Evolutionary conservation across 768 basidiomycete genomes (phyloP).

Genomic region (Lactarius akahatsu): DNA sequence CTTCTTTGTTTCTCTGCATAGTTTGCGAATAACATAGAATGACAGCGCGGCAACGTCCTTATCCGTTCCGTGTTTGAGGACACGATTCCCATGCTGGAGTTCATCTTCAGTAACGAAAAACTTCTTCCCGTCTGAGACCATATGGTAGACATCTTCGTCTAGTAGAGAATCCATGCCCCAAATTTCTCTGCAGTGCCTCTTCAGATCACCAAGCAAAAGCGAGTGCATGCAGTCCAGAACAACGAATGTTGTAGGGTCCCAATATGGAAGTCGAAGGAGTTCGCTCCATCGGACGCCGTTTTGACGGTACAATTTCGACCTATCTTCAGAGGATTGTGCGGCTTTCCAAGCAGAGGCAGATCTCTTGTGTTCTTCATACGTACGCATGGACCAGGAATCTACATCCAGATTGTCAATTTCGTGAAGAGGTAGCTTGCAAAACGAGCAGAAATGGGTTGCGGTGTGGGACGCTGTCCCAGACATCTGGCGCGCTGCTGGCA

Average conservation of each 20-base stretch:
- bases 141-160: not conserved
- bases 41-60: not conserved
- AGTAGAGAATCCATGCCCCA: constrained; percentile 20
- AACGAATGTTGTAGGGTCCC: constrained; percentile 31
- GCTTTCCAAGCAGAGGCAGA: no score
- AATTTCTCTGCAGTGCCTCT: constrained; percentile 26
- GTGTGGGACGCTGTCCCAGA: no score
- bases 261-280: constrained; percentile 37
- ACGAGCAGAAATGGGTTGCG: no score
- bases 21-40: not conserved
- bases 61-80: not conserved
- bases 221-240: constrained; percentile 38
- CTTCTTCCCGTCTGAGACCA: not conserved
- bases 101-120: not conserved
- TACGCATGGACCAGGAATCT: no score
- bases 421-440: no score
- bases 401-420: no score
- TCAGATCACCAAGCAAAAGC: constrained; percentile 26
- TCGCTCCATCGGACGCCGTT: constrained; percentile 36
- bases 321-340: no score
- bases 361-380: no score
- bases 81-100: not conserved
- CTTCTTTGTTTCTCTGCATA: no score
- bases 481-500: no score
- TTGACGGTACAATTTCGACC: not conserved